Evolutionary conservation across 73 alveolate species (phyloP).

Genomic region (Paramecium octaurelia): DNA sequence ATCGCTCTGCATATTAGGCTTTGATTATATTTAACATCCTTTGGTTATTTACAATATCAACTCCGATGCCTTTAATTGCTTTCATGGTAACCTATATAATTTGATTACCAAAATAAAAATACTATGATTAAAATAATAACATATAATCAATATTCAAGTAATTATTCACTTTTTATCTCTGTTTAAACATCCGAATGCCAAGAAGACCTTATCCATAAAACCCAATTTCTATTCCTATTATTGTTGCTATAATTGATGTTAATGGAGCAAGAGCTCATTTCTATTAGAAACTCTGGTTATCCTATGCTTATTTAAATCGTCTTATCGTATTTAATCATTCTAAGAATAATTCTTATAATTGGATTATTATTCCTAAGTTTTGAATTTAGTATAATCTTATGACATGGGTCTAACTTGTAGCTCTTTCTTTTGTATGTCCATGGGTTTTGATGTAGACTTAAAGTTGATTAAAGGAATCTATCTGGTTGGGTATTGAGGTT

Average conservation of each 20-base stretch:
- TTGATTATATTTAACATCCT: not conserved
- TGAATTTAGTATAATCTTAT: not conserved
- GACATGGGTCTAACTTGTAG: not conserved
- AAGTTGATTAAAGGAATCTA: slow-evolving; percentile 83
- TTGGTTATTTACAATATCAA: not conserved
- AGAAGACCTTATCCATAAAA: slow-evolving; percentile 50
- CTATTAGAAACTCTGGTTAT: not conserved
- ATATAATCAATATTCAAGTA: not conserved
- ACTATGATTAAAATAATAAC: not conserved
- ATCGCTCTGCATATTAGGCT: not conserved
- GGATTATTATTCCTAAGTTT: not conserved
- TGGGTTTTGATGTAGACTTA: slow-evolving; percentile 74
- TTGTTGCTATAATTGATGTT: not conserved
- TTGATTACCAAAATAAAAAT: not conserved
- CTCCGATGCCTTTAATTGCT: not conserved
- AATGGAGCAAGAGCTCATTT: not conserved
- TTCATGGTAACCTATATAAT: not conserved
- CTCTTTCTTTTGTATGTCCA: not conserved
- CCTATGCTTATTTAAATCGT: not conserved
- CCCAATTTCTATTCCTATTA: slow-evolving; percentile 38
- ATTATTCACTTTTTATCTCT: slow-evolving; percentile 30
- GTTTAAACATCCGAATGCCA: slow-evolving; percentile 48
- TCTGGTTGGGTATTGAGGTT: slow-evolving; percentile 13
- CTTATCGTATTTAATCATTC: not conserved
- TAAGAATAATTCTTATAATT: not conserved